Evolutionary conservation across 306 rosid species (phyloP).

Genomic region (Inga laurina): DNA sequence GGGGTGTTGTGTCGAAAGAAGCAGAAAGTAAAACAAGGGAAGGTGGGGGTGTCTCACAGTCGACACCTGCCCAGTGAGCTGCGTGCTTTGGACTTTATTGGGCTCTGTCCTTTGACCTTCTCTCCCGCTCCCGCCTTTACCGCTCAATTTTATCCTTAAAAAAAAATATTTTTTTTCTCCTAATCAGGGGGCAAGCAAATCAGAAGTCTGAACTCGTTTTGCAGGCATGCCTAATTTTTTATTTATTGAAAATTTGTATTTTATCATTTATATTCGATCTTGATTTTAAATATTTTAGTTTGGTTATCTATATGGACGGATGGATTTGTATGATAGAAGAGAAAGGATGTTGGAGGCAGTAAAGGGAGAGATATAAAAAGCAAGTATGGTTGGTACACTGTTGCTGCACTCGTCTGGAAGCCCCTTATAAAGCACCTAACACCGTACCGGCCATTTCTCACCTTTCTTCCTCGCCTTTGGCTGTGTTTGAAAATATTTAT

Average conservation of each 20-base stretch:
- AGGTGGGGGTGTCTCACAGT: slow-evolving; percentile 34
- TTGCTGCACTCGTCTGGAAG: too few relatives aligned
- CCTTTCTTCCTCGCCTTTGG: not conserved
- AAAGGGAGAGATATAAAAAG: too few relatives aligned
- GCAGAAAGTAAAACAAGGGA: slow-evolving; percentile 34
- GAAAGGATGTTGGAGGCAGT: too few relatives aligned
- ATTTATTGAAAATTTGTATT: too few relatives aligned
- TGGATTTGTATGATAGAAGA: too few relatives aligned
- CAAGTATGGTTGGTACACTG: too few relatives aligned
- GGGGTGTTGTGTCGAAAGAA: slow-evolving; percentile 30
- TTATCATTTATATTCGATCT: not conserved
- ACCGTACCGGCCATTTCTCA: not conserved
- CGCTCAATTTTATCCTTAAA: too few relatives aligned
- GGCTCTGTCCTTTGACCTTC: not conserved
- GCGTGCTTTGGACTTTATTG: slow-evolving; percentile 13
- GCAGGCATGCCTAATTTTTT: too few relatives aligned
- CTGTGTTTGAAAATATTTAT: too few relatives aligned
- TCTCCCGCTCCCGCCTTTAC: not conserved
- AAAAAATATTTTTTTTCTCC: too few relatives aligned
- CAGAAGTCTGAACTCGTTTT: too few relatives aligned
- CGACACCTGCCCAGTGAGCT: not conserved
- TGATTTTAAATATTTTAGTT: too few relatives aligned
- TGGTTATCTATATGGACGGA: not conserved
- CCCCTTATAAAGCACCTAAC: not conserved
- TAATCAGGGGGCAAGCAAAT: not conserved